Conservation (phyloP, 352 stramenopile genomes). For the Pythium brassicae region DNA sequence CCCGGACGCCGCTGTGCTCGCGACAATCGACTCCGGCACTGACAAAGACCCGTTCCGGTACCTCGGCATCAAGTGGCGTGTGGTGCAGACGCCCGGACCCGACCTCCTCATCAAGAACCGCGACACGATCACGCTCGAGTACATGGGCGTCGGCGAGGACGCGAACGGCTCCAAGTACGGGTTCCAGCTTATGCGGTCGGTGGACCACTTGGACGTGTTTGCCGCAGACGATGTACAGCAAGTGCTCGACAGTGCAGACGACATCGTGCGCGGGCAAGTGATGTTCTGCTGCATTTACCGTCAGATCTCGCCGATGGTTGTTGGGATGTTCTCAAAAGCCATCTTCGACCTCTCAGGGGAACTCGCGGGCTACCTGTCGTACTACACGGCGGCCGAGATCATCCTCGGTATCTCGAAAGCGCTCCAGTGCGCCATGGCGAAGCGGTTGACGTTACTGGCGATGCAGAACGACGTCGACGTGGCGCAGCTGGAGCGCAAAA, state of each 20-base stretch:
- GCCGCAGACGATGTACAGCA: no score
- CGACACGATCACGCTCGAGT: conserved; percentile 43
- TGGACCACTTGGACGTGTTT: conserved; percentile 4
- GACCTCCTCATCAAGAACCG: conserved; percentile 32
- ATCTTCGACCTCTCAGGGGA: conserved; percentile 13
- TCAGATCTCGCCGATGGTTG: conserved; percentile 7
- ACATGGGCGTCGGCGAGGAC: conserved; percentile 30
- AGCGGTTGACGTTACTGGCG: conserved; percentile 12
- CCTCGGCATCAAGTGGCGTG: conserved; percentile 45
- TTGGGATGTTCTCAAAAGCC: conserved; percentile 6
- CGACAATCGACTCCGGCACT: conserved; percentile 30
- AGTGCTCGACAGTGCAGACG: no score
- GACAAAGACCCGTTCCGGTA: conserved; percentile 40
- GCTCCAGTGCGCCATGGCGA: conserved; percentile 12
- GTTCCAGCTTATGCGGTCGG: conserved; percentile 19
- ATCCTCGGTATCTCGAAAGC: conserved; percentile 14
- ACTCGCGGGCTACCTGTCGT: conserved; percentile 8
- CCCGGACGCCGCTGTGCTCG: conserved; percentile 37
- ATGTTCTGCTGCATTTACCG: conserved; percentile 13
- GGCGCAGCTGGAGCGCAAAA: neutral
- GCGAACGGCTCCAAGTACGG: conserved; percentile 27
- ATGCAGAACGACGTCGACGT: neutral
- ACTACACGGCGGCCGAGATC: conserved; percentile 6
- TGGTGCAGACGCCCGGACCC: conserved; percentile 19
- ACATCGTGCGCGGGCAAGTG: conserved; percentile 10